These are phyloP conservation scores for Blastomyces gilchristii DNA, from an alignment of 2,329 filamentous ascomycete species.

Conservation along the genomic window DNA sequence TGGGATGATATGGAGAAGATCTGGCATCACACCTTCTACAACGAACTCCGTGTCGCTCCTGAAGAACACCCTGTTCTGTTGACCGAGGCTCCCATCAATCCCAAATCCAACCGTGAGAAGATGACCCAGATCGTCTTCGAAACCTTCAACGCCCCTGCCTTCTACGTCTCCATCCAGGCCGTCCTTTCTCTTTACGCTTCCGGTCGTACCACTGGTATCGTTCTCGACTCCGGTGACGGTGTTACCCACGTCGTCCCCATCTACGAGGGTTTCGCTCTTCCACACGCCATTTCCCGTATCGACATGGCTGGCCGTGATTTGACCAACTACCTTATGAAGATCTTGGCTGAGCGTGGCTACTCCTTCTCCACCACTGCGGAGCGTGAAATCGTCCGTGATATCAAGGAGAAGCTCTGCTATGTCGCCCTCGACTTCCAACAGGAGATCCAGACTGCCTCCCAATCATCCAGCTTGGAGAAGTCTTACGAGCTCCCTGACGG, in stretches of 20 bases:
- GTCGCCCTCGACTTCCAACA: slow-evolving; percentile 99
- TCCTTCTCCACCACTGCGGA: slow-evolving; percentile 99
- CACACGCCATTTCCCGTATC: slow-evolving; percentile 99
- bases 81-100: slow-evolving; percentile 99
- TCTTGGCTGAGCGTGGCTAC: slow-evolving; percentile 97
- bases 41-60: slow-evolving; percentile 98
- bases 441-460: slow-evolving; percentile 98
- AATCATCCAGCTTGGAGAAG: slow-evolving; percentile 99
- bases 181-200: slow-evolving; percentile 98
- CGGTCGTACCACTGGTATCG: slow-evolving; percentile 99
- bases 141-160: slow-evolving; percentile 99
- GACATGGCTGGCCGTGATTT: slow-evolving; percentile 99
- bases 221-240: slow-evolving; percentile 99
- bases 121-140: slow-evolving; percentile 99
- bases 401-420: slow-evolving; percentile 99
- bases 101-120: slow-evolving; percentile 99
- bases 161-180: slow-evolving; percentile 99
- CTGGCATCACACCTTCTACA: slow-evolving; percentile 99
- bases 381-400: slow-evolving; percentile 99
- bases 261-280: slow-evolving; percentile 99
- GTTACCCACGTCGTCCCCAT: slow-evolving; percentile 99
- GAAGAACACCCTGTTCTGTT: slow-evolving; percentile 99
- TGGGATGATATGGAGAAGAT: slow-evolving; percentile 99
- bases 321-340: slow-evolving; percentile 99
- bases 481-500: slow-evolving; percentile 99